Percentiles rank a stretch among this genome's conserved stretches.
phyloP scores from a whole-genome alignment of 2,329 filamentous ascomycete genomes.

The Torrubiellomyces zombiae region DNA sequence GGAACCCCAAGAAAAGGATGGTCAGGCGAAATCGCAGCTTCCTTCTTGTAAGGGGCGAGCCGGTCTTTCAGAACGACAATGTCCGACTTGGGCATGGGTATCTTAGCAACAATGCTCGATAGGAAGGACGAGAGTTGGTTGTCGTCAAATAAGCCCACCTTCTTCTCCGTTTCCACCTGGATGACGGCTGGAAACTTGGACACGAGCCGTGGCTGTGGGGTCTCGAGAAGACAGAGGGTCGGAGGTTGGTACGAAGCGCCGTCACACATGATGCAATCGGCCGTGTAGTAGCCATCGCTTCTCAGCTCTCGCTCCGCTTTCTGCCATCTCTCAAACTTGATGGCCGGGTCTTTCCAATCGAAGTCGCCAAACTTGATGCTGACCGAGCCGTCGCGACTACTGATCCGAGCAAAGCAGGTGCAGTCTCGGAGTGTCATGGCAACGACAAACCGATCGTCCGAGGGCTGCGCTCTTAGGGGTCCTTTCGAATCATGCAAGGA shows the following conservation, averaged over 20 bases:
- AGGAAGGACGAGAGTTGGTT: too few species aligned
- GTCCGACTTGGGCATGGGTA: slow-evolving; percentile 9
- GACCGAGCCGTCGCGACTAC: slow-evolving; percentile 16
- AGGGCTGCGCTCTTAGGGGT: slow-evolving; percentile 23
- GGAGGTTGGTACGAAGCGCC: slow-evolving; percentile 18
- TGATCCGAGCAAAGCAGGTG: slow-evolving; percentile 53
- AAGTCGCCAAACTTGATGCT: slow-evolving; percentile 55
- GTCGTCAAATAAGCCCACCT: too few species aligned
- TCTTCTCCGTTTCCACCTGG: not conserved
- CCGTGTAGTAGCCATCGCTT: slow-evolving; percentile 52
- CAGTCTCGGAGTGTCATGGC: slow-evolving; percentile 75
- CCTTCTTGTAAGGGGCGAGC: slow-evolving; percentile 3
- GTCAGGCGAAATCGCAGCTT: slow-evolving; percentile 1
- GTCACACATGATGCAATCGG: slow-evolving; percentile 19
- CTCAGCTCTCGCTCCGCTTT: slow-evolving; percentile 45
- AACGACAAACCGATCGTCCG: slow-evolving; percentile 36
- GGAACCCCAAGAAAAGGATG: too few species aligned
- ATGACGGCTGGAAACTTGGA: not conserved
- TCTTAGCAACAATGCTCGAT: slow-evolving; percentile 4
- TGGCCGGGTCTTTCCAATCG: slow-evolving; percentile 53
- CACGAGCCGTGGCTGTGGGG: slow-evolving; percentile 3
- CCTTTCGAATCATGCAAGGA: slow-evolving; percentile 25
- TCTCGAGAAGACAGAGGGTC: slow-evolving; percentile 14
- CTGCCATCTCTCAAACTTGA: slow-evolving; percentile 55
- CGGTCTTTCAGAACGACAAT: slow-evolving; percentile 4